A percentile compares a stretch with the other conserved stretches of the same genome.
Conservation (phyloP, 1,284 basidiomycete genomes). For the Malassezia caprae region DNA sequence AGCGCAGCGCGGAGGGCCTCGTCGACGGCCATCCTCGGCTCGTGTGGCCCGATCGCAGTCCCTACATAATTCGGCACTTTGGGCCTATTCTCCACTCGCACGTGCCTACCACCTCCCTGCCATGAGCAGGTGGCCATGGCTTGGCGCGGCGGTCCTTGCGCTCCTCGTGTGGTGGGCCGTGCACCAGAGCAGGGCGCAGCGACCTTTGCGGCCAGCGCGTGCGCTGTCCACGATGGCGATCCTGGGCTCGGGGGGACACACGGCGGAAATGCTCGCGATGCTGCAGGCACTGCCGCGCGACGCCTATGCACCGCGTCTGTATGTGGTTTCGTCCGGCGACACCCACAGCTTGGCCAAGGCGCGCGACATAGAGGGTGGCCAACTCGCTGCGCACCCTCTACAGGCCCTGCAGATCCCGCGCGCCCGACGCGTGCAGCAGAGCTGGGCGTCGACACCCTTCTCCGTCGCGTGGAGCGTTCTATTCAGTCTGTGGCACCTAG, state of each 20-base stretch:
- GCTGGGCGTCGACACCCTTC: constrained; percentile 31
- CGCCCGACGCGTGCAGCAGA: constrained; percentile 55
- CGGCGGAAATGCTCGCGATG: constrained; percentile 71
- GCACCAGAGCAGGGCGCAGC: not conserved
- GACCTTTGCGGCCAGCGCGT: not conserved
- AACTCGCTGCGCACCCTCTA: not conserved
- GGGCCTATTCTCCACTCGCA: not conserved
- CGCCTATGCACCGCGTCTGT: constrained; percentile 67
- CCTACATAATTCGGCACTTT: not conserved
- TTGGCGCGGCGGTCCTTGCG: not conserved
- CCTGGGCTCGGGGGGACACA: constrained; percentile 77
- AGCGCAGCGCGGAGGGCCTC: not conserved
- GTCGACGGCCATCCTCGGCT: not conserved
- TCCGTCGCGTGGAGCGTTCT: constrained; percentile 19
- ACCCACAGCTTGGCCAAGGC: constrained; percentile 66
- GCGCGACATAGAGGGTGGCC: constrained; percentile 56
- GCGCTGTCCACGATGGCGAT: constrained; percentile 53
- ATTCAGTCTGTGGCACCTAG: constrained; percentile 26
- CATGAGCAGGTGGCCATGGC: not conserved
- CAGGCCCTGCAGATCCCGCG: constrained; percentile 57
- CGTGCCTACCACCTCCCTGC: not conserved
- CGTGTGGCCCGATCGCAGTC: not conserved
- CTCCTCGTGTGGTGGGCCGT: not conserved
- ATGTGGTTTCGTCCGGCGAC: constrained; percentile 76
- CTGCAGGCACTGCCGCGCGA: constrained; percentile 65